Conservation (phyloP, 164 flowering plant species). For the Annona cherimola region DNA sequence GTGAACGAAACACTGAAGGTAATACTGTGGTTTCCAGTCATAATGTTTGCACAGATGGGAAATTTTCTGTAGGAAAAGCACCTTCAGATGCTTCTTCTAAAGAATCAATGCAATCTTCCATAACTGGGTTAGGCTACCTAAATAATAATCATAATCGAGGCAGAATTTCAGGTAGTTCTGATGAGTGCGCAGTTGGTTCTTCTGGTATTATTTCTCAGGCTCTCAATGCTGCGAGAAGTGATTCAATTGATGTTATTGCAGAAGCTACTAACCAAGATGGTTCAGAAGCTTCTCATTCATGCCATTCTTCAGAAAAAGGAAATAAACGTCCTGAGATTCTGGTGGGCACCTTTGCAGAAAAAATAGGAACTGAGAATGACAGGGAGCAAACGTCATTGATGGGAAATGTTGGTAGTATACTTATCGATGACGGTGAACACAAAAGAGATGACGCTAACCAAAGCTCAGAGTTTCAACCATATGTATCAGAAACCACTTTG, state of each 20-base stretch:
- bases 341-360: slow-evolving; percentile 13
- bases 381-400: slow-evolving; percentile 12
- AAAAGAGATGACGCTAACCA: slow-evolving; percentile 15
- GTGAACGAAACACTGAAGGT: slow-evolving; percentile 3
- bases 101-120: slow-evolving; percentile 14
- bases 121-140: slow-evolving; percentile 6
- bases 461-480: slow-evolving; percentile 20
- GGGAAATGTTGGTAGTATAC: slow-evolving; percentile 13
- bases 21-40: slow-evolving; percentile 4
- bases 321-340: slow-evolving; percentile 7
- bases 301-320: slow-evolving; percentile 10
- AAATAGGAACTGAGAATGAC: slow-evolving; percentile 9
- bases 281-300: slow-evolving; percentile 12
- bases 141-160: slow-evolving; percentile 14
- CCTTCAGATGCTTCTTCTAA: slow-evolving; percentile 9
- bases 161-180: slow-evolving; percentile 2
- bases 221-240: slow-evolving; percentile 15
- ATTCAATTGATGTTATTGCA: slow-evolving; percentile 11
- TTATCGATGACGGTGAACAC: slow-evolving; percentile 15
- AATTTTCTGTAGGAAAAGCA: slow-evolving; percentile 4
- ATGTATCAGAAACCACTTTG: slow-evolving; percentile 36
- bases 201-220: slow-evolving; percentile 13
- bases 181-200: slow-evolving; percentile 4
- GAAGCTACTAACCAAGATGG: slow-evolving; percentile 16
- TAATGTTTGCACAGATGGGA: slow-evolving; percentile 12